These are phyloP conservation scores for Allantophomopsis lycopodina DNA, from an alignment of 2,329 filamentous ascomycete genomes.

Conservation along the genomic window DNA sequence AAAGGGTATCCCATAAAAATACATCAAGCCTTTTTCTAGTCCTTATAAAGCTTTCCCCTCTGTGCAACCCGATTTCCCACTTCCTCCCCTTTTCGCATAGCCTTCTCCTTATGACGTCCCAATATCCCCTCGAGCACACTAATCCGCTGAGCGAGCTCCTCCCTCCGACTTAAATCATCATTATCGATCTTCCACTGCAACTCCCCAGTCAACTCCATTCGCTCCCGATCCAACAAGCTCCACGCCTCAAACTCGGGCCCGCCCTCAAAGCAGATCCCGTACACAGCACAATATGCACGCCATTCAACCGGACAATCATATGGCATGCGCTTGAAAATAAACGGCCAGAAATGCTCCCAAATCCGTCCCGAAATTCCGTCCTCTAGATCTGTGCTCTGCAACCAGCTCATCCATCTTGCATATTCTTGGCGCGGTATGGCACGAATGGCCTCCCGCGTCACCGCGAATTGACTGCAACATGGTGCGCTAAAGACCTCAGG, in stretches of 20 bases:
- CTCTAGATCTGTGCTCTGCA: slow-evolving; percentile 37
- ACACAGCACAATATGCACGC: slow-evolving; percentile 54
- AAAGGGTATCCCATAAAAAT: slow-evolving; percentile 16
- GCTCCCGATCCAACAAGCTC: background rate
- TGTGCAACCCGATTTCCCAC: slow-evolving; percentile 1
- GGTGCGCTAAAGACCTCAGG: slow-evolving; percentile 34
- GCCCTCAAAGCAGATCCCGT: slow-evolving; percentile 35
- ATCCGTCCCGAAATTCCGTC: slow-evolving; percentile 43
- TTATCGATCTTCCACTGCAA: slow-evolving; percentile 1
- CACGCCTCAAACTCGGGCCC: slow-evolving; percentile 2
- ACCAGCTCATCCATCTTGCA: slow-evolving; percentile 41
- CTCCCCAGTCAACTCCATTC: slow-evolving; percentile 1
- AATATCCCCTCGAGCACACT: background rate
- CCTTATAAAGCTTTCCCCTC: background rate
- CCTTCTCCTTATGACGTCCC: slow-evolving; percentile 1
- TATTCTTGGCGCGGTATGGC: slow-evolving; percentile 37
- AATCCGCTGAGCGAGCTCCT: background rate
- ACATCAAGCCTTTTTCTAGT: slow-evolving; percentile 1
- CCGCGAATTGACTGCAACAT: slow-evolving; percentile 55
- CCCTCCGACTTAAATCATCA: too few species aligned
- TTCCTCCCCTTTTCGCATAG: background rate
- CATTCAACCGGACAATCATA: slow-evolving; percentile 46
- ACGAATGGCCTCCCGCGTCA: slow-evolving; percentile 36
- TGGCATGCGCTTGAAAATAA: slow-evolving; percentile 41
- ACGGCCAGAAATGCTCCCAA: slow-evolving; percentile 54